Percentiles rank a stretch among this genome's conserved stretches.
These are phyloP conservation scores for Plasmopara muralis DNA, from an alignment of 352 stramenopile genomes.

Conservation along the genomic window DNA sequence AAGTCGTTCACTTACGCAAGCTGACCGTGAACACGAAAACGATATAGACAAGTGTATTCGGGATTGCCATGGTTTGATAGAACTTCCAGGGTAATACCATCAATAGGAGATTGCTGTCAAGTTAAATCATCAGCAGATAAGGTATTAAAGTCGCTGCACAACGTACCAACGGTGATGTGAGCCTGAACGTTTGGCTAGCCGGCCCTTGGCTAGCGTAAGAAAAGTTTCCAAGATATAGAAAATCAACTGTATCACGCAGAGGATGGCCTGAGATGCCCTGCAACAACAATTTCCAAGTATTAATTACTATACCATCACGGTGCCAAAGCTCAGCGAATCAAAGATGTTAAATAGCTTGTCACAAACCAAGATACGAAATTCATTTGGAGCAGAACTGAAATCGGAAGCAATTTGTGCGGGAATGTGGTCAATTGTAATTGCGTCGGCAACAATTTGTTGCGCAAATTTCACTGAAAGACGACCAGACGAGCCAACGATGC, in stretches of 20 bases:
- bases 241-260: constrained; percentile 34
- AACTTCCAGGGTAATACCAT: constrained; percentile 72
- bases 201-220: constrained; percentile 46
- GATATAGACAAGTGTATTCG: constrained; percentile 88
- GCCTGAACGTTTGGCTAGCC: constrained; percentile 59
- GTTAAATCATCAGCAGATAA: not conserved
- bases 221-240: constrained; percentile 69
- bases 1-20: constrained; percentile 13
- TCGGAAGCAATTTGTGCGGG: constrained; percentile 57
- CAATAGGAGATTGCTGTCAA: constrained; percentile 35
- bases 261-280: constrained; percentile 44
- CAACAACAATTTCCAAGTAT: constrained; percentile 4
- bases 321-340: not conserved
- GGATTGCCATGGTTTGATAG: constrained; percentile 76
- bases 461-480: constrained; percentile 72
- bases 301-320: not conserved
- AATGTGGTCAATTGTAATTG: constrained; percentile 80
- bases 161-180: constrained; percentile 40
- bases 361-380: constrained; percentile 58
- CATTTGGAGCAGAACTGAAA: constrained; percentile 57
- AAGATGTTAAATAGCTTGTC: not conserved
- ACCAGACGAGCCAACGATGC: constrained; percentile 42
- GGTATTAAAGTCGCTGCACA: not conserved
- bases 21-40: constrained; percentile 77
- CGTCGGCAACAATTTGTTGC: constrained; percentile 51